phyloP scores from a whole-genome alignment of 495 filamentous ascomycete species.

The Penicillium bovifimosum region DNA sequence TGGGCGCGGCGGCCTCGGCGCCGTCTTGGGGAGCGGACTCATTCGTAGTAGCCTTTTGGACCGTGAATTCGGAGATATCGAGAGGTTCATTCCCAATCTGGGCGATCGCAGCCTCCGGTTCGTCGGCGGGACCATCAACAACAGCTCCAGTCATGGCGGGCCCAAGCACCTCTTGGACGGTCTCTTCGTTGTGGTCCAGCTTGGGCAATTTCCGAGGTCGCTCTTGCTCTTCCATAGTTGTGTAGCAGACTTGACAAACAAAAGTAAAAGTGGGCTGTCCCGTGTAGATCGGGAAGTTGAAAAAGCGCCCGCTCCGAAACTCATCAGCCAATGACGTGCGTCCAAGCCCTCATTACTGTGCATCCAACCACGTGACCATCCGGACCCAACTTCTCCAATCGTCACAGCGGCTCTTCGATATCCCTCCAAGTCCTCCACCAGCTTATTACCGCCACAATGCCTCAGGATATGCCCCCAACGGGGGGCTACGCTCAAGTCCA shows the following conservation, averaged over 20 bases:
- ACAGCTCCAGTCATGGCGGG: conserved; percentile 35
- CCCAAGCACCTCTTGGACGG: conserved; percentile 14
- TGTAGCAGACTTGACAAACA: background rate
- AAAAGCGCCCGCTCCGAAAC: conserved; percentile 16
- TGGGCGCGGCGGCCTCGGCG: conserved; percentile 18
- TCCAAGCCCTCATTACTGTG: conserved; percentile 33
- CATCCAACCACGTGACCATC: conserved; percentile 29
- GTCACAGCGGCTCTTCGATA: conserved; percentile 22
- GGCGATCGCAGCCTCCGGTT: conserved; percentile 4
- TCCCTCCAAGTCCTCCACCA: conserved; percentile 19
- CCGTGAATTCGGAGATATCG: conserved; percentile 2
- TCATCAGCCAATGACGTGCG: conserved; percentile 28
- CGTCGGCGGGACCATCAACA: conserved; percentile 14
- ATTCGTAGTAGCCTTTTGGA: background rate
- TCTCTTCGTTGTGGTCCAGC: conserved; percentile 29
- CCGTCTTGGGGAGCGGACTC: conserved; percentile 11
- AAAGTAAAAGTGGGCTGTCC: conserved; percentile 11
- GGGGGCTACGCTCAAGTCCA: conserved; percentile 95
- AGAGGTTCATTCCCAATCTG: conserved; percentile 3
- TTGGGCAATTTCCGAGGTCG: conserved; percentile 49
- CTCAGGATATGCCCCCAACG: conserved; percentile 82
- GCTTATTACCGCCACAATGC: conserved; percentile 38
- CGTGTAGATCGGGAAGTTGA: conserved; percentile 15
- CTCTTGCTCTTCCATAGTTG: conserved; percentile 49
- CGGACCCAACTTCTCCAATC: conserved; percentile 33